These are phyloP conservation scores for Letharia lupina DNA, from an alignment of 495 filamentous ascomycete genomes.

Conservation along the genomic window DNA sequence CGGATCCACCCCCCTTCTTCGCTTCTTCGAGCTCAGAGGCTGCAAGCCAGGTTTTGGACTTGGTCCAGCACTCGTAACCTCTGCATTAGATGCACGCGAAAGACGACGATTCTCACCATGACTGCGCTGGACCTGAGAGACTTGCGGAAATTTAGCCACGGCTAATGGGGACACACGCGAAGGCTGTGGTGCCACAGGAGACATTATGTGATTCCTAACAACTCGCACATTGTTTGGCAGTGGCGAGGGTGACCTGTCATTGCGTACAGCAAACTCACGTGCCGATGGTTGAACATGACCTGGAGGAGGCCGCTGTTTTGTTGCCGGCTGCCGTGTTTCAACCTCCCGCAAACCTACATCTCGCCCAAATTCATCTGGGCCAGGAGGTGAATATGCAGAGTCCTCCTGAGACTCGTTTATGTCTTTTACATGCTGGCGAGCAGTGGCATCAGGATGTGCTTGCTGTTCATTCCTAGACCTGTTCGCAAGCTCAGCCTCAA, in stretches of 20 bases:
- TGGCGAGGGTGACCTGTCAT: slow-evolving; percentile 15
- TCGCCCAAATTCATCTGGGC: slow-evolving; percentile 24
- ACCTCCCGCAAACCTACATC: slow-evolving; percentile 16
- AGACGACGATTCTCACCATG: slow-evolving; percentile 10
- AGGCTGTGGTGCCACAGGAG: slow-evolving; percentile 74
- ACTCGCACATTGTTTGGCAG: slow-evolving; percentile 37
- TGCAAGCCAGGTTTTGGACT: slow-evolving; percentile 36
- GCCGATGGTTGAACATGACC: slow-evolving; percentile 15
- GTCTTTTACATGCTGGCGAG: slow-evolving; percentile 15
- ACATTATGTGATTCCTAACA: slow-evolving; percentile 53
- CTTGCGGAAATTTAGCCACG: slow-evolving; percentile 49
- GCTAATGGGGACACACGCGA: slow-evolving; percentile 72
- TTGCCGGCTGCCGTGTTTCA: slow-evolving; percentile 7
- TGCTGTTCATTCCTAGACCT: slow-evolving; percentile 26
- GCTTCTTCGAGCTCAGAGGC: slow-evolving; percentile 39
- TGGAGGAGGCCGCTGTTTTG: slow-evolving; percentile 8
- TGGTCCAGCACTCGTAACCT: slow-evolving; percentile 13
- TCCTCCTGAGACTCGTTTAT: slow-evolving; percentile 31
- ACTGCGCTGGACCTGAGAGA: slow-evolving; percentile 29
- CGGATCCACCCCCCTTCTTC: slow-evolving; percentile 38
- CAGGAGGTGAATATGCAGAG: slow-evolving; percentile 44
- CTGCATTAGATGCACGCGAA: slow-evolving; percentile 13
- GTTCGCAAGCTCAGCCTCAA: slow-evolving; percentile 30
- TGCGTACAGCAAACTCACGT: slow-evolving; percentile 19
- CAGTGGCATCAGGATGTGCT: slow-evolving; percentile 3